These are phyloP conservation scores for Penicillium rolfsii DNA, from an alignment of 2,329 filamentous ascomycete species.

Conservation along the genomic window DNA sequence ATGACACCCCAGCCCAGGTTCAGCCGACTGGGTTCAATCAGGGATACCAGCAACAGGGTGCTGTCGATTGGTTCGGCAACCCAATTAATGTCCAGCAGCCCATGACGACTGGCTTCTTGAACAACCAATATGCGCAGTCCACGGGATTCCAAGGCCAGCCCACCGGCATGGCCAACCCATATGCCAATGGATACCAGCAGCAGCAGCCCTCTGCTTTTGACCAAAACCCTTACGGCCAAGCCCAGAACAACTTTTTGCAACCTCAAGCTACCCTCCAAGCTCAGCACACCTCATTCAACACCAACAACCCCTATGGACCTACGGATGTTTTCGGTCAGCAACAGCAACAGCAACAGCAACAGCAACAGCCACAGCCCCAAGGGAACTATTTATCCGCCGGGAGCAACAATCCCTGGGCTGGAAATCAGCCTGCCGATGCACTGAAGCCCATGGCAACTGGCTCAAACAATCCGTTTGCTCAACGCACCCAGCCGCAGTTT, in stretches of 20 bases:
- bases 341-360: slow-evolving; percentile 45
- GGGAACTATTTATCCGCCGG: slow-evolving; percentile 71
- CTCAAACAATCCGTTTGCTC: slow-evolving; percentile 96
- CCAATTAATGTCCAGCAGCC: slow-evolving; percentile 78
- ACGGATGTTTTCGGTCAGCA: slow-evolving; percentile 48
- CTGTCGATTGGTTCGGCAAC: slow-evolving; percentile 97
- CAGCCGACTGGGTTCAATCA: slow-evolving; percentile 92
- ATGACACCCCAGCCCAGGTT: slow-evolving; percentile 72
- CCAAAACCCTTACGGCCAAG: slow-evolving; percentile 51
- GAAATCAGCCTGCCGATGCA: slow-evolving; percentile 60
- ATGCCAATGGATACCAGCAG: slow-evolving; percentile 70
- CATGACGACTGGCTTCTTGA: slow-evolving; percentile 69
- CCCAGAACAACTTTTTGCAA: slow-evolving; percentile 50
- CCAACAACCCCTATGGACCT: slow-evolving; percentile 60
- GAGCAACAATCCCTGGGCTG: slow-evolving; percentile 93
- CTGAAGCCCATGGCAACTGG: slow-evolving; percentile 85
- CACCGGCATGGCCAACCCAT: slow-evolving; percentile 71
- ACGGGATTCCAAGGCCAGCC: slow-evolving; percentile 69
- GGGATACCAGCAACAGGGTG: slow-evolving; percentile 94
- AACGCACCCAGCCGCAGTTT: slow-evolving; percentile 62
- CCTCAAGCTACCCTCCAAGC: slow-evolving; percentile 59
- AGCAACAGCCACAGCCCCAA: slow-evolving; percentile 46
- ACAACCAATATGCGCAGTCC: slow-evolving; percentile 72
- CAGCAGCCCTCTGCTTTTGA: slow-evolving; percentile 73
- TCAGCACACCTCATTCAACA: slow-evolving; percentile 62